phyloP scores from a whole-genome alignment of 2,329 filamentous ascomycete genomes.

The Macrophomina phaseolina region DNA sequence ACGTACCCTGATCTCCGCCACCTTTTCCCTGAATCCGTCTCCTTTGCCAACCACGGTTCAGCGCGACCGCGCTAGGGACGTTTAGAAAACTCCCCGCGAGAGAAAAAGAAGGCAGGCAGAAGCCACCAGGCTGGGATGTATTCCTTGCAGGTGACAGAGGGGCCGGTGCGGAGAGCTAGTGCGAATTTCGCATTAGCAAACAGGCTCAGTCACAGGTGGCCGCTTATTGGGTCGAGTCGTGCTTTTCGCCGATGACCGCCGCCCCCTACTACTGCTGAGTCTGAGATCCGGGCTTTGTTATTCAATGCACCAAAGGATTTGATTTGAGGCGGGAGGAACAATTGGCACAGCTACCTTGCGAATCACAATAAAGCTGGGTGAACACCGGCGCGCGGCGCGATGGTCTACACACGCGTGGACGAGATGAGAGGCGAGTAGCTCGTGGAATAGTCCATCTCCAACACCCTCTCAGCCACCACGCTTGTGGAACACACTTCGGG shows the following conservation, averaged over 20 bases:
- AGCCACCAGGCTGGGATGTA: not conserved
- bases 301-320: not conserved
- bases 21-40: not conserved
- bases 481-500: too few species aligned
- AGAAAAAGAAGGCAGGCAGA: not conserved
- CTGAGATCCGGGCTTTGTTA: not conserved
- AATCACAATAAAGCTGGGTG: too few species aligned
- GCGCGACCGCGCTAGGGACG: not conserved
- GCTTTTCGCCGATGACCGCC: not conserved
- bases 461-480: too few species aligned
- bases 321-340: too few species aligned
- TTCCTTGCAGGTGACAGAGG: too few species aligned
- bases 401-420: too few species aligned
- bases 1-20: not conserved
- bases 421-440: too few species aligned
- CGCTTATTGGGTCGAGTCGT: not conserved
- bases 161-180: too few species aligned
- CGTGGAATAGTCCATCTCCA: too few species aligned
- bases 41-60: not conserved
- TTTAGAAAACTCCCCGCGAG: not conserved
- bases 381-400: too few species aligned
- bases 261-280: not conserved
- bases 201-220: not conserved
- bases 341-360: too few species aligned
- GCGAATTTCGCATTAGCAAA: not conserved